phyloP scores from a whole-genome alignment of 2,329 filamentous ascomycete species.

The Sporothrix protearum region DNA sequence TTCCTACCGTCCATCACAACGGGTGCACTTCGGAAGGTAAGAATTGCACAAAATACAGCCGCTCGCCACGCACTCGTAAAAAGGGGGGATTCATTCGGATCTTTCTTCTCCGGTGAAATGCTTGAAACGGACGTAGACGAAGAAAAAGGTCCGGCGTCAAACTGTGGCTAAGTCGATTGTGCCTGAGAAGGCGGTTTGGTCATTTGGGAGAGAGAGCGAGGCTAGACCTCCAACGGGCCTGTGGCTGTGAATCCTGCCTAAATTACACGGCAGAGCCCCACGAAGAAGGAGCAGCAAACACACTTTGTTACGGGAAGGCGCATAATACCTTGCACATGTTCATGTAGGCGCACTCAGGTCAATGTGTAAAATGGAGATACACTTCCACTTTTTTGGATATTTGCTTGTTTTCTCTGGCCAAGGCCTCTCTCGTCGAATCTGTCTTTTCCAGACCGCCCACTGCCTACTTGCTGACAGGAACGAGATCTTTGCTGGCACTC shows the following conservation, averaged over 20 bases:
- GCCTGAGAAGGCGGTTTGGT: conserved; percentile 1
- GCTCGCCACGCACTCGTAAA: not conserved
- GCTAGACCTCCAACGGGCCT: not conserved
- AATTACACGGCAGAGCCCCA: not conserved
- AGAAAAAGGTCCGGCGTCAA: not conserved
- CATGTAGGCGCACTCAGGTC: not conserved
- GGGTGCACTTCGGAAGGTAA: not conserved
- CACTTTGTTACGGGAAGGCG: not conserved
- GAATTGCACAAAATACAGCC: not conserved
- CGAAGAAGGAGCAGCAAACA: conserved; percentile 8
- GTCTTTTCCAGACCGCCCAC: not conserved
- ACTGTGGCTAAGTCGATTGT: conserved; percentile 6
- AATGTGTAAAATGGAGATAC: not conserved
- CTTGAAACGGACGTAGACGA: not conserved
- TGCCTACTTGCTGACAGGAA: not conserved
- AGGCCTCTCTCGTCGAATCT: not conserved
- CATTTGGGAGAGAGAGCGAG: not conserved
- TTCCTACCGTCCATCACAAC: not conserved
- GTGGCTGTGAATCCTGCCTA: conserved; percentile 3
- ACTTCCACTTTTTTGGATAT: no score
- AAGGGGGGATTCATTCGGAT: not conserved
- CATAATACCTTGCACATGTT: not conserved
- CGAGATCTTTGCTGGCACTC: not conserved
- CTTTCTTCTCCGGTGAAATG: not conserved
- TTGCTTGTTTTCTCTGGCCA: not conserved